phyloP scores from a whole-genome alignment of 2,329 filamentous ascomycete genomes.

The Colletotrichum eremochloae region DNA sequence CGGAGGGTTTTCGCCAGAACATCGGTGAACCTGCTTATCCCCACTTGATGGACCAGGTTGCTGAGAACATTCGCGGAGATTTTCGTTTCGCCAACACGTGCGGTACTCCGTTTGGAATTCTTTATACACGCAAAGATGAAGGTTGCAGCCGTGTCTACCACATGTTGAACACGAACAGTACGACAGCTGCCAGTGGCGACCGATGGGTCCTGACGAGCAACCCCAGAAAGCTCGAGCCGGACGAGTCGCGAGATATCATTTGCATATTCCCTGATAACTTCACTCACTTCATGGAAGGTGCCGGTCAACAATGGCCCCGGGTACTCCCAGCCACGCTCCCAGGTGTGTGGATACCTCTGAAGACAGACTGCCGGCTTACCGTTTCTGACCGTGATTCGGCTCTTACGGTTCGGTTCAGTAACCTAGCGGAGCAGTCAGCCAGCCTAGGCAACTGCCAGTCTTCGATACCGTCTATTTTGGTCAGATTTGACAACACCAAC shows the following conservation, averaged over 20 bases:
- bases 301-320: neutral
- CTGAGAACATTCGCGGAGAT: neutral
- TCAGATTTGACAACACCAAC: neutral
- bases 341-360: conserved; percentile 4
- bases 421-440: neutral
- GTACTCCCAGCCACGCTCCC: conserved; percentile 3
- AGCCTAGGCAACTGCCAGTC: neutral
- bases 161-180: conserved; percentile 4
- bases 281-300: neutral
- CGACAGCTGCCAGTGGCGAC: conserved; percentile 5
- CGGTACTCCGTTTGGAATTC: conserved; percentile 22
- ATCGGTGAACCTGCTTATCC: neutral
- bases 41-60: neutral
- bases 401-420: neutral
- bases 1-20: conserved; percentile 4
- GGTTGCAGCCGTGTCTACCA: conserved; percentile 6
- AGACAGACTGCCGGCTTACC: neutral
- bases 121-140: conserved; percentile 20
- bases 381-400: conserved; percentile 7
- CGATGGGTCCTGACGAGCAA: conserved; percentile 31
- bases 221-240: conserved; percentile 27
- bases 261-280: conserved; percentile 2
- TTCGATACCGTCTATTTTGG: neutral
- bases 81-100: conserved; percentile 16
- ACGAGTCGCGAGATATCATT: conserved; percentile 16